Conservation (phyloP, 495 filamentous ascomycete genomes). For the Tuber brumale region DNA sequence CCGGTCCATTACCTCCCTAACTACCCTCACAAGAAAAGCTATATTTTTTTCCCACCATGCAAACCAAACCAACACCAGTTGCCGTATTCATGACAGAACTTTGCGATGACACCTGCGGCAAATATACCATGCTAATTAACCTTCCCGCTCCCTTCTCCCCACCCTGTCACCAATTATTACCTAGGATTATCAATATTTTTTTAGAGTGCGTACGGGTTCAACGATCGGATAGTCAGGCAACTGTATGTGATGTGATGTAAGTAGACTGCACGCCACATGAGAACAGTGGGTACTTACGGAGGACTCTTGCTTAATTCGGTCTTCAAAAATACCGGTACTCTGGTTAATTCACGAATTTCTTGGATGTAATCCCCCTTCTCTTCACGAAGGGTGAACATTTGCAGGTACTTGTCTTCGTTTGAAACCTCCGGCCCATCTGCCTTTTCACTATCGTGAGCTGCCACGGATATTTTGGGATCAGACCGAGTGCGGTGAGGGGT, state of each 20-base stretch:
- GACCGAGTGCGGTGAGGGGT: slow-evolving; percentile 81
- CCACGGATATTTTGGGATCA: slow-evolving; percentile 79
- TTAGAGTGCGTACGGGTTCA: slow-evolving; percentile 93
- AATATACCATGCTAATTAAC: not conserved
- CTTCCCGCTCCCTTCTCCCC: not conserved
- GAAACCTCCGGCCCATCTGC: slow-evolving; percentile 54
- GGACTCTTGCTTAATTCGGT: slow-evolving; percentile 98
- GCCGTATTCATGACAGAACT: not conserved
- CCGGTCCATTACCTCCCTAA: slow-evolving; percentile 6
- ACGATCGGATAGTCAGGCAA: slow-evolving; percentile 91
- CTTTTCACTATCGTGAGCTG: slow-evolving; percentile 62
- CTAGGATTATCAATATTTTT: not conserved
- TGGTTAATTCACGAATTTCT: slow-evolving; percentile 94
- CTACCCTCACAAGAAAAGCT: slow-evolving; percentile 2
- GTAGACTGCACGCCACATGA: slow-evolving; percentile 9
- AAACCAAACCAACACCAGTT: not conserved
- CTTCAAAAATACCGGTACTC: slow-evolving; percentile 93
- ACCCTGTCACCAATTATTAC: not conserved
- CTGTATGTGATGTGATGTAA: slow-evolving; percentile 51
- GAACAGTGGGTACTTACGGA: slow-evolving; percentile 61
- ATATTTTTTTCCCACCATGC: not conserved
- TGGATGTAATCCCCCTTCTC: slow-evolving; percentile 95
- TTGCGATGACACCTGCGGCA: not conserved
- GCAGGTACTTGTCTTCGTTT: slow-evolving; percentile 94
- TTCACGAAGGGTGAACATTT: slow-evolving; percentile 80